Percentiles rank a stretch among this genome's conserved stretches.
These are phyloP conservation scores for Colletotrichum cordylinicola DNA, from an alignment of 2,329 filamentous ascomycete species.

Conservation along the genomic window DNA sequence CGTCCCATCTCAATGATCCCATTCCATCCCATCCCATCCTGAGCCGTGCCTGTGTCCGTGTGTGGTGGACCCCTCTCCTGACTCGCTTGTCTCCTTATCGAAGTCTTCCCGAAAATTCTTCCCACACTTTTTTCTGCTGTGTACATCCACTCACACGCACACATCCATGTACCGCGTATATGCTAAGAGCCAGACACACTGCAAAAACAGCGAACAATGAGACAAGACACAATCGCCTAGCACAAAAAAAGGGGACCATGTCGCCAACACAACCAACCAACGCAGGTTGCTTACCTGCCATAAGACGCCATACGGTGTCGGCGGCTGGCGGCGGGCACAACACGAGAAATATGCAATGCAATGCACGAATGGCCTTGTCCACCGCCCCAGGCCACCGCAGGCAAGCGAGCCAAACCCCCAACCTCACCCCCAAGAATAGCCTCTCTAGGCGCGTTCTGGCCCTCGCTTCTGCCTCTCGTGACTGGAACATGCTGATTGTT, in stretches of 20 bases:
- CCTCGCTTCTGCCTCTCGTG: neutral
- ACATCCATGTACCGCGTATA: neutral
- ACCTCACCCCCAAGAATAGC: neutral
- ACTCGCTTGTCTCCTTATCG: conserved; percentile 19
- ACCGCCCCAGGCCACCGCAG: neutral
- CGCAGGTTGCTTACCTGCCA: neutral
- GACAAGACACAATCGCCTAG: neutral
- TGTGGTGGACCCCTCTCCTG: conserved; percentile 12
- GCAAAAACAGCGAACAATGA: neutral
- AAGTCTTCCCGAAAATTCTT: conserved; percentile 20
- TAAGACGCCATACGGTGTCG: neutral
- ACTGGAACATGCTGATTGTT: neutral
- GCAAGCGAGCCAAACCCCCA: neutral
- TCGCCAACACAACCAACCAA: conserved; percentile 1
- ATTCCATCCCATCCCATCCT: neutral
- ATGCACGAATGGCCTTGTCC: conserved; percentile 2
- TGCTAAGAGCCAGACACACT: neutral
- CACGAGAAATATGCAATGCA: conserved; percentile 17
- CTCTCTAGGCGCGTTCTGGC: neutral
- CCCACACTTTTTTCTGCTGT: neutral
- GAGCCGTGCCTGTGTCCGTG: neutral
- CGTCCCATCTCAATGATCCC: neutral
- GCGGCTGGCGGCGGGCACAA: neutral
- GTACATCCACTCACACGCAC: neutral
- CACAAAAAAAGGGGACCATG: neutral